A percentile compares a stretch with the other conserved stretches of the same genome.
Conservation (phyloP, 768 basidiomycete genomes). For the Chalciporus pseudorubinellus region DNA sequence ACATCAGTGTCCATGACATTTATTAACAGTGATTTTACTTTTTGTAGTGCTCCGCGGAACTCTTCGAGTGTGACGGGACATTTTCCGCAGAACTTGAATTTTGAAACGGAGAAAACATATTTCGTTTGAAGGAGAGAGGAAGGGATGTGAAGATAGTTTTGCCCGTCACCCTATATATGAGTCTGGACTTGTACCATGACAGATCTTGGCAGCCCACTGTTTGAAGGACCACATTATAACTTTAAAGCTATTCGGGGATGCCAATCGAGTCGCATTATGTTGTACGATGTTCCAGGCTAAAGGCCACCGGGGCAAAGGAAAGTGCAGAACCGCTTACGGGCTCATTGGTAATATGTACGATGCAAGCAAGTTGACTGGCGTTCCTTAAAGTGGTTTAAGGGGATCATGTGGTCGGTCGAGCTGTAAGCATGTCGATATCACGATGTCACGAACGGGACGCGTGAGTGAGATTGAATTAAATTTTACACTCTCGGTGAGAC, state of each 20-base stretch:
- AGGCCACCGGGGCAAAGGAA: not conserved
- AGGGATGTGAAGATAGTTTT: not conserved
- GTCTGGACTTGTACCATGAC: not conserved
- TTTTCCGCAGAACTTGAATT: not conserved
- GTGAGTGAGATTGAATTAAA: too few relatives aligned
- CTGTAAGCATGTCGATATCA: not conserved
- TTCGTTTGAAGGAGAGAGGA: not conserved
- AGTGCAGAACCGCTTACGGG: not conserved
- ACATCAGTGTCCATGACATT: too few relatives aligned
- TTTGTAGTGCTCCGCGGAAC: not conserved
- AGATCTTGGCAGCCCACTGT: not conserved
- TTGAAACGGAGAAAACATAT: not conserved
- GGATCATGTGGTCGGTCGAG: not conserved
- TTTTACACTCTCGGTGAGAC: not conserved
- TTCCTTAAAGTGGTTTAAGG: not conserved
- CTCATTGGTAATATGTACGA: not conserved
- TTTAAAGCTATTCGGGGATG: not conserved
- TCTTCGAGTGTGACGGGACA: not conserved
- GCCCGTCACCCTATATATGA: not conserved
- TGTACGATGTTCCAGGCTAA: not conserved
- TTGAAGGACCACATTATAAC: not conserved
- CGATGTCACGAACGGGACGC: too few relatives aligned
- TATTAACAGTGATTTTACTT: too few relatives aligned
- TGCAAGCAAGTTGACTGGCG: not conserved
- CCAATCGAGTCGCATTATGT: too few relatives aligned